Base-by-base conservation (phyloP, 2,329 filamentous ascomycete genomes). In the Uncinocarpus reesii region DNA sequence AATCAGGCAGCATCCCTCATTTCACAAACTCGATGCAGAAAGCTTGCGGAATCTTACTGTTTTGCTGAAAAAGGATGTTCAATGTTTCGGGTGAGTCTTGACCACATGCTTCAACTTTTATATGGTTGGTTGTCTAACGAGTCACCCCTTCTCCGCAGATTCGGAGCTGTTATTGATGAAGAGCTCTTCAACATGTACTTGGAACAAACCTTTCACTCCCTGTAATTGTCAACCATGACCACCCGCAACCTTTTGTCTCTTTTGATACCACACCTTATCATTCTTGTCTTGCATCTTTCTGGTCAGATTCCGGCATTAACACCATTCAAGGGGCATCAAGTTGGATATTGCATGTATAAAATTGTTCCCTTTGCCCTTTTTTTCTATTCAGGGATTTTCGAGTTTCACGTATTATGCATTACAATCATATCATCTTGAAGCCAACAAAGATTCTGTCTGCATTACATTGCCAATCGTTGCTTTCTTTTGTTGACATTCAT, bases 61-160 rank as follows among this genome's bases (percentile, higher is more conserved):
- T 16, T 55, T 40, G 2, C 47, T 70, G 28, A 42, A 59, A 5
- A 57, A 61, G 2, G 56, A 60, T 6, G 61, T 68, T 4, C 60
- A 62, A 37, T 70, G 67, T 37, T 64, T 67, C 45, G 67, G 67
- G 66, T 66, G 55, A 45, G 62, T 58, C 8, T 32, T n/a, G n/a
- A n/a, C n/a, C n/a, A n/a, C n/a, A n/a, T n/a, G n/a, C n/a, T n/a
- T n/a, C n/a, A n/a, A n/a, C n/a, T n/a, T n/a, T n/a, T n/a, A n/a
- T n/a, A n/a, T n/a, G n/a, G n/a, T n/a, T n/a, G n/a, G n/a, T n/a
- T n/a, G n/a, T n/a, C n/a, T n/a, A n/a, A n/a, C n/a, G n/a, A n/a
- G n/a, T n/a, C n/a, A n/a, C n/a, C n/a, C n/a, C n/a, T n/a, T n/a
- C n/a, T n/a, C n/a, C n/a, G n/a, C 29, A 59, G 57, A 38, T 59